Conservation (phyloP, 2,329 filamentous ascomycete species). For the Colletotrichum tropicale region DNA sequence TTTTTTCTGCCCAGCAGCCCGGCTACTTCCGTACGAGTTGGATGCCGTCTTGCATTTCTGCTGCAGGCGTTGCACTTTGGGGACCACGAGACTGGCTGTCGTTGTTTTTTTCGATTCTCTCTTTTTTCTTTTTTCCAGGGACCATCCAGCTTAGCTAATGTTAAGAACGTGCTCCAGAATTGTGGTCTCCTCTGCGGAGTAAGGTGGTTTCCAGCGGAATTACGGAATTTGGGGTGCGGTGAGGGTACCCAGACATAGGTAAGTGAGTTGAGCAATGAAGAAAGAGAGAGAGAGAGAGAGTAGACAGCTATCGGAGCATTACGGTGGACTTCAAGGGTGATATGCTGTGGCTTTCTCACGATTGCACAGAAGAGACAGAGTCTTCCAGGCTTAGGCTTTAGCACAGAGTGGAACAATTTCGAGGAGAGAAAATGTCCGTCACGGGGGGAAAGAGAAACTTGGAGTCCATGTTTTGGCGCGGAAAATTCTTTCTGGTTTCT, state of each 20-base stretch:
- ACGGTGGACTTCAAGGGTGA: not conserved
- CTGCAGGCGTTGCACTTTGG: not conserved
- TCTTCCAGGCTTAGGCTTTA: not conserved
- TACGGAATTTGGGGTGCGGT: not conserved
- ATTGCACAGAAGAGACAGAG: not conserved
- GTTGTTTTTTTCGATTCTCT: not conserved
- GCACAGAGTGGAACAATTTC: not conserved
- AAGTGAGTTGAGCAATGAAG: not conserved
- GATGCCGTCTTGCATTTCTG: not conserved
- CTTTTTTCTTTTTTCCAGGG: not conserved
- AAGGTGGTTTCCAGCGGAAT: not conserved
- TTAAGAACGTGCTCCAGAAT: not conserved
- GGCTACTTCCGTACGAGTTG: not conserved
- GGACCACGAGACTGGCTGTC: not conserved
- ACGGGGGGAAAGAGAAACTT: not conserved
- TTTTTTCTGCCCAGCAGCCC: constrained; percentile 26
- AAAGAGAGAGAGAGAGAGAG: not conserved
- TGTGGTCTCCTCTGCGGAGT: not conserved
- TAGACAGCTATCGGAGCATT: not conserved
- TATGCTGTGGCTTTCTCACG: not conserved
- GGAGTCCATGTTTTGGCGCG: not conserved
- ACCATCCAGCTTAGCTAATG: not conserved
- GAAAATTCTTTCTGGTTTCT: not conserved
- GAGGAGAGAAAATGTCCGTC: not conserved
- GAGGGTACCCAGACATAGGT: not conserved